Percentiles rank a stretch among this genome's conserved stretches.
Evolutionary conservation across 257 asterid species (phyloP).

Genomic region (Solanum megistacrolobum): DNA sequence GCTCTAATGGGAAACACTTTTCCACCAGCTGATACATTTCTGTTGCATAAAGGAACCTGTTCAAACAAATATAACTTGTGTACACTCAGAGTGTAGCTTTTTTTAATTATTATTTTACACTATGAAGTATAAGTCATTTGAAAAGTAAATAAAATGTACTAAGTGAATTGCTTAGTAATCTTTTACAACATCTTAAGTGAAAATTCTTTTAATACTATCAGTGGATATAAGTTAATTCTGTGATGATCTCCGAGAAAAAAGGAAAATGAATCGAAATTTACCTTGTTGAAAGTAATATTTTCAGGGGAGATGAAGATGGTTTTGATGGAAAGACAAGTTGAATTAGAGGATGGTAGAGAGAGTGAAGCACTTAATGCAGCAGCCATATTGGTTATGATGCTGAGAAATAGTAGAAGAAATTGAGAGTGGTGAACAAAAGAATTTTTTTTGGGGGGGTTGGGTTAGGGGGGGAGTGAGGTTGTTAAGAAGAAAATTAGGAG

Average conservation of each 20-base stretch:
- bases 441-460: background rate
- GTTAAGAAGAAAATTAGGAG: background rate
- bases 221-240: background rate
- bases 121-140: background rate
- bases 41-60: slow-evolving; percentile 48
- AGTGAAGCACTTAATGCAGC: slow-evolving; percentile 74
- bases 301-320: slow-evolving; percentile 47
- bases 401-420: background rate
- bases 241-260: background rate
- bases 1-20: slow-evolving; percentile 58
- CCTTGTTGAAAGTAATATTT: slow-evolving; percentile 64
- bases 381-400: slow-evolving; percentile 1
- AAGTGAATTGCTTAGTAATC: background rate
- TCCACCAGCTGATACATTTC: slow-evolving; percentile 38
- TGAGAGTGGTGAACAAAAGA: background rate
- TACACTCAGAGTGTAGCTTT: background rate
- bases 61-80: background rate
- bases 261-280: background rate
- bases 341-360: slow-evolving; percentile 63
- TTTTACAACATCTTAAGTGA: background rate
- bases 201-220: background rate
- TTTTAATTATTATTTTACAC: background rate
- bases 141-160: background rate
- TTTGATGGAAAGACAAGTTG: slow-evolving; percentile 47
- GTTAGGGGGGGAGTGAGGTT: background rate